These are phyloP conservation scores for Globisporangium perplexum DNA, from an alignment of 352 stramenopile species.

Conservation along the genomic window DNA sequence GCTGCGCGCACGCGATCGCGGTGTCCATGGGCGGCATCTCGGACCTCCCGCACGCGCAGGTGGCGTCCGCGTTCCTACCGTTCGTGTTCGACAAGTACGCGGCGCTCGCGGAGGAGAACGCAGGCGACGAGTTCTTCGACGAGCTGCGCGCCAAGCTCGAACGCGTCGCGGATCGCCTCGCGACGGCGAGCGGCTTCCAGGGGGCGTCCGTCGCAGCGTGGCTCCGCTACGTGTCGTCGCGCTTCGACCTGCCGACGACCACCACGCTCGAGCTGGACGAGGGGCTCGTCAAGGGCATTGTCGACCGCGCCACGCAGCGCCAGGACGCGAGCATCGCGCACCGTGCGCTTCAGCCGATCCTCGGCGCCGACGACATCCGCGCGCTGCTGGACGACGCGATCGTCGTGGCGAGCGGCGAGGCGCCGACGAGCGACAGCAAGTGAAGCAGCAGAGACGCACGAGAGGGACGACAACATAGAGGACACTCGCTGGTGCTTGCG, in stretches of 20 bases:
- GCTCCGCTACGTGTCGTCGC: slow-evolving; percentile 54
- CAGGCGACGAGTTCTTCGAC: slow-evolving; percentile 64
- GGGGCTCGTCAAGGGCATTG: slow-evolving; percentile 38
- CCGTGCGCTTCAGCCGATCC: slow-evolving; percentile 24
- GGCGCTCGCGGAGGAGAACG: slow-evolving; percentile 45
- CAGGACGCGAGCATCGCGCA: slow-evolving; percentile 39
- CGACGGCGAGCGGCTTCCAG: slow-evolving; percentile 47
- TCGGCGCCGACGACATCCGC: slow-evolving; percentile 61
- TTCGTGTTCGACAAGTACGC: slow-evolving; percentile 66
- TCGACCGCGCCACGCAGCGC: slow-evolving; percentile 43
- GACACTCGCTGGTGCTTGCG: neutral
- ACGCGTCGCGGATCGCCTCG: slow-evolving; percentile 37
- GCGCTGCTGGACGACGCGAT: slow-evolving; percentile 48
- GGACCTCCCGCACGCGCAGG: slow-evolving; percentile 55
- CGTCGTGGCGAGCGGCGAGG: slow-evolving; percentile 12
- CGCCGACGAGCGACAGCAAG: neutral
- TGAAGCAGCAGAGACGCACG: neutral
- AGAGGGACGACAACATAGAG: neutral
- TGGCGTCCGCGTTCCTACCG: slow-evolving; percentile 51
- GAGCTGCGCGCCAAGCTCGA: slow-evolving; percentile 46
- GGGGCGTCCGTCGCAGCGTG: slow-evolving; percentile 39
- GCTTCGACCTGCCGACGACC: slow-evolving; percentile 50
- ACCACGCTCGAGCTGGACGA: slow-evolving; percentile 57
- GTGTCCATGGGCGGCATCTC: slow-evolving; percentile 66
- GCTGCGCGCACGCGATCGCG: slow-evolving; percentile 44